These are phyloP conservation scores for Nitzschia inconspicua DNA, from an alignment of 108 stramenopile species.

Conservation along the genomic window DNA sequence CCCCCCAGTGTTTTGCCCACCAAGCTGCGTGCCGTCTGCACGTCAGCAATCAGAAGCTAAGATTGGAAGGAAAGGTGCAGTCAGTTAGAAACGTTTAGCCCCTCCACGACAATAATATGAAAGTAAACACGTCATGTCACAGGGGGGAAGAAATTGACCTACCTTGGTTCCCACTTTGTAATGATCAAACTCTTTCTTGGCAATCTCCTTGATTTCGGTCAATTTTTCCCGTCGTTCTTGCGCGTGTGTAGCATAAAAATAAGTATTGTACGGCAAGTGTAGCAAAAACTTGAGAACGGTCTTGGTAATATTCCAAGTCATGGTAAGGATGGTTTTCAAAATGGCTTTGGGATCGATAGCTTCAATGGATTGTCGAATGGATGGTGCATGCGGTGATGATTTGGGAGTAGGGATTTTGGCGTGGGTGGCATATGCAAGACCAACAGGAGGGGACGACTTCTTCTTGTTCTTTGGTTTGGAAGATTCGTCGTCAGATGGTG, in stretches of 20 bases:
- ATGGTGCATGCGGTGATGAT: conserved; percentile 2
- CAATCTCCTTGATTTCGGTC: conserved; percentile 56
- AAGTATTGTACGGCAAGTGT: conserved; percentile 57
- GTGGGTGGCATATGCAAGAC: conserved; percentile 4
- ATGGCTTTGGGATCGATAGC: conserved; percentile 26
- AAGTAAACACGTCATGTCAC: not conserved
- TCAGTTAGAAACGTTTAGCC: not conserved
- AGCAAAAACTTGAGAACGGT: conserved; percentile 28
- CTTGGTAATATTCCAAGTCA: conserved; percentile 24
- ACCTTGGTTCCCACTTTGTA: conserved; percentile 95
- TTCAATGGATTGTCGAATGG: not conserved
- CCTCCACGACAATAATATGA: not conserved
- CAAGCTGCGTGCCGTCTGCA: conserved; percentile 84
- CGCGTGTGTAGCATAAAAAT: conserved; percentile 63
- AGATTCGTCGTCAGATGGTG: too few relatives aligned
- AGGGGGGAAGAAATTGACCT: conserved; percentile 6
- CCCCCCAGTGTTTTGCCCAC: conserved; percentile 78
- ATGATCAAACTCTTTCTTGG: conserved; percentile 85
- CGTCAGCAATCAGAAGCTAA: conserved; percentile 88
- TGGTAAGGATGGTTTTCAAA: not conserved
- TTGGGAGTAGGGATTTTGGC: conserved; percentile 44
- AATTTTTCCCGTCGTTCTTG: conserved; percentile 54
- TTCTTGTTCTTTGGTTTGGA: too few relatives aligned
- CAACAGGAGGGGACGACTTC: too few relatives aligned
- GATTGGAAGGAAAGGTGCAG: not conserved